These are phyloP conservation scores for Lasiosphaeria hispida DNA, from an alignment of 495 filamentous ascomycete species.

Conservation along the genomic window DNA sequence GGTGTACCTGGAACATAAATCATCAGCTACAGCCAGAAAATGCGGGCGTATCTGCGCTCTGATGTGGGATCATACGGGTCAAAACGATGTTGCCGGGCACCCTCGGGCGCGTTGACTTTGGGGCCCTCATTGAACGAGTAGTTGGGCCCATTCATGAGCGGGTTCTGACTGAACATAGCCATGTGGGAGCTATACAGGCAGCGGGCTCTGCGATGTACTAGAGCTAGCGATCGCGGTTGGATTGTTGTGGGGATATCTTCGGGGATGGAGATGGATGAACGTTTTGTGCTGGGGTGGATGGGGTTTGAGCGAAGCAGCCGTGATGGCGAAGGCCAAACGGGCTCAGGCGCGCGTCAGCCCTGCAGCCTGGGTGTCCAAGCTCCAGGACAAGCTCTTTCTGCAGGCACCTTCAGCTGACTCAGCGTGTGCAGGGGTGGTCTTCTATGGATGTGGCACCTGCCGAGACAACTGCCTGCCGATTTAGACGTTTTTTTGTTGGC, in stretches of 20 bases:
- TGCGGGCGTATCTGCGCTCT: not conserved
- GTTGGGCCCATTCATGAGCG: conserved; percentile 58
- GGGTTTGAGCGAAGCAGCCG: not conserved
- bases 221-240: not conserved
- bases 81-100: conserved; percentile 73
- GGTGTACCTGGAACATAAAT: conserved; percentile 66
- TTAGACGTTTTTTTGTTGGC: too few species aligned
- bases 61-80: conserved; percentile 69
- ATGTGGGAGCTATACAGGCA: conserved; percentile 18
- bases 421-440: too few species aligned
- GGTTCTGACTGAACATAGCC: conserved; percentile 63
- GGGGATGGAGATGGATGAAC: not conserved
- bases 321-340: not conserved
- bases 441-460: too few species aligned
- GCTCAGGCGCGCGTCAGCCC: conserved; percentile 44
- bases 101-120: conserved; percentile 40
- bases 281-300: too few species aligned
- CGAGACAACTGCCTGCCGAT: too few species aligned
- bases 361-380: conserved; percentile 41
- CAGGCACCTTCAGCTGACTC: not conserved
- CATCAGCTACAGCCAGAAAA: not conserved
- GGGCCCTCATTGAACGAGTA: conserved; percentile 57
- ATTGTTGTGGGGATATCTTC: not conserved
- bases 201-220: not conserved
- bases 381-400: conserved; percentile 11